A percentile compares a stretch with the other conserved stretches of the same genome.
These are phyloP conservation scores for Leucoagaricus sp. DNA, from an alignment of 1,284 basidiomycete species.

Conservation along the genomic window DNA sequence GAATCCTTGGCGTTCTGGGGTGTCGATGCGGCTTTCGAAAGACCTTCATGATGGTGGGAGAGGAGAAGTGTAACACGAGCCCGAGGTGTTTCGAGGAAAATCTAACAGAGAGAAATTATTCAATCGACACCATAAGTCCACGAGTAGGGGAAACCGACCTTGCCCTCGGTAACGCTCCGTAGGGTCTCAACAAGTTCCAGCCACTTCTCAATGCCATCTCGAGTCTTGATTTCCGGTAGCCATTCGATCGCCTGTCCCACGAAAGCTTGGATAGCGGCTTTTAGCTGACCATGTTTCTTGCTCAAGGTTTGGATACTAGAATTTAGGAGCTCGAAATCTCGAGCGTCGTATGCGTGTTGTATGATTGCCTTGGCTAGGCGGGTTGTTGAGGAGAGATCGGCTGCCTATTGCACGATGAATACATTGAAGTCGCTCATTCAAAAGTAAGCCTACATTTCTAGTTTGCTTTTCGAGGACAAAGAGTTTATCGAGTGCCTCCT, in stretches of 20 bases:
- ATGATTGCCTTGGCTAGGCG: conserved; percentile 78
- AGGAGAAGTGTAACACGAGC: conserved; percentile 90
- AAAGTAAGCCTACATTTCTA: conserved; percentile 68
- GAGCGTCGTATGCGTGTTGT: conserved; percentile 73
- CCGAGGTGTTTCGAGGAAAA: conserved; percentile 96
- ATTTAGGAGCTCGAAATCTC: conserved; percentile 74
- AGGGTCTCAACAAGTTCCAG: conserved; percentile 88
- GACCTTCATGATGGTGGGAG: conserved; percentile 79
- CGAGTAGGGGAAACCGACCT: conserved; percentile 51
- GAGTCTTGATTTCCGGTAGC: conserved; percentile 72
- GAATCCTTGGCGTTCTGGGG: conserved; percentile 53
- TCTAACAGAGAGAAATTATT: conserved; percentile 50
- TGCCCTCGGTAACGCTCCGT: conserved; percentile 93
- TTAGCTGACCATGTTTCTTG: conserved; percentile 98
- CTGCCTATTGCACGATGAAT: conserved; percentile 59
- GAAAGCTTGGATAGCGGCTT: conserved; percentile 87
- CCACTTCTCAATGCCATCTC: conserved; percentile 77
- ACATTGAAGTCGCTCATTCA: too few relatives aligned
- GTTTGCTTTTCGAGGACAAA: conserved; percentile 93
- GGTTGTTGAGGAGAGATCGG: conserved; percentile 90
- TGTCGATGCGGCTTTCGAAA: conserved; percentile 35
- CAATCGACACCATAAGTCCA: background rate
- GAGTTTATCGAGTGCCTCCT: conserved; percentile 90
- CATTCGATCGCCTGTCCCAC: conserved; percentile 86
- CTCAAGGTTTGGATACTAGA: conserved; percentile 73